Percentiles rank a stretch among this genome's conserved stretches.
phyloP scores from a whole-genome alignment of 1,284 basidiomycete species.

The Tilletia caries region DNA sequence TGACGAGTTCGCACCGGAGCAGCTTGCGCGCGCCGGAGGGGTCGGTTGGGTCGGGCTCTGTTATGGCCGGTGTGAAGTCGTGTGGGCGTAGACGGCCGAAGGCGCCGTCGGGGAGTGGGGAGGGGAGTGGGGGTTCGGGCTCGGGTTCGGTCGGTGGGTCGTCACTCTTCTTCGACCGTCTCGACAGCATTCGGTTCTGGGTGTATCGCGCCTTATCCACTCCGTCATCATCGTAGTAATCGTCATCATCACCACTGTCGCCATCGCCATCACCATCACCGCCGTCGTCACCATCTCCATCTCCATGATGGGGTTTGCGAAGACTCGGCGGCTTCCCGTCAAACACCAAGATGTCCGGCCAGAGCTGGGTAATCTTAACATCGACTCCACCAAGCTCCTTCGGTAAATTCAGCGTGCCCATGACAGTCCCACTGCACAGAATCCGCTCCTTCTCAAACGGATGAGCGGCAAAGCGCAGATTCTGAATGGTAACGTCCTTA shows the following conservation, averaged over 20 bases:
- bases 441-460: conserved; percentile 45
- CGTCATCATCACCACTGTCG: conserved; percentile 18
- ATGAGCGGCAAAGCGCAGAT: conserved; percentile 46
- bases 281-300: conserved; percentile 18
- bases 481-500: conserved; percentile 46
- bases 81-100: conserved; percentile 43
- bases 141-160: conserved; percentile 14
- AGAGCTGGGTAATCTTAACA: conserved; percentile 44
- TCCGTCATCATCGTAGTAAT: conserved; percentile 18
- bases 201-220: not conserved
- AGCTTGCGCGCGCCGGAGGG: conserved; percentile 36
- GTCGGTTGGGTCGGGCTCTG: conserved; percentile 34
- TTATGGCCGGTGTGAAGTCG: conserved; percentile 40
- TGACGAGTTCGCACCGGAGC: conserved; percentile 36
- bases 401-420: conserved; percentile 43
- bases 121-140: conserved; percentile 36
- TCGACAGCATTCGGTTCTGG: no score
- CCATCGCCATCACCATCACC: conserved; percentile 15
- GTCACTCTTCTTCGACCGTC: not conserved
- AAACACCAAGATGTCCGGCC: conserved; percentile 47
- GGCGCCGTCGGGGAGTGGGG: conserved; percentile 40
- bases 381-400: conserved; percentile 43
- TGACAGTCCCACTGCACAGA: conserved; percentile 41
- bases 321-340: conserved; percentile 46
- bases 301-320: conserved; percentile 19